Evolutionary conservation across 352 stramenopile genomes (phyloP).

Genomic region (Globisporangium acanthophoron): DNA sequence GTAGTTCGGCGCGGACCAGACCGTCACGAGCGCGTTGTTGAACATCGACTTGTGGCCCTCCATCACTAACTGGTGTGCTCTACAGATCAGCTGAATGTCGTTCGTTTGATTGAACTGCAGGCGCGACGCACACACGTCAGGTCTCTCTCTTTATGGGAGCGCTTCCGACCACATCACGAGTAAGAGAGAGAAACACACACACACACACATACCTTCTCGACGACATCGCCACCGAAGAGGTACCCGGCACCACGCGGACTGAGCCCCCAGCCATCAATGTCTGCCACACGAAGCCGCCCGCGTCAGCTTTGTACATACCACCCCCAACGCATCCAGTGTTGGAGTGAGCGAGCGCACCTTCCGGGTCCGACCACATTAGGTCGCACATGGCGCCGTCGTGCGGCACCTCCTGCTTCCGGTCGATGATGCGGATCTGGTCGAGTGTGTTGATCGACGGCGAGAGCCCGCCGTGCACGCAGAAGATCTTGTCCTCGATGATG

Average conservation of each 20-base stretch:
- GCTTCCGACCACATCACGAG: too few relatives aligned
- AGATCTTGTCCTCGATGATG: slow-evolving; percentile 99
- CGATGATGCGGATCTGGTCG: slow-evolving; percentile 88
- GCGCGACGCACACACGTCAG: neutral
- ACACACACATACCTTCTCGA: slow-evolving; percentile 78
- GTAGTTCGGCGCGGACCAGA: slow-evolving; percentile 99
- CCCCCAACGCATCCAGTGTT: neutral
- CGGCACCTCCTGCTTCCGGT: slow-evolving; percentile 98
- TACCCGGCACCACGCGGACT: slow-evolving; percentile 97
- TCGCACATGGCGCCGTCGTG: slow-evolving; percentile 99
- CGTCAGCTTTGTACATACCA: neutral
- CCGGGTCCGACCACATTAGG: slow-evolving; percentile 92
- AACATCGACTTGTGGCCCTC: slow-evolving; percentile 95
- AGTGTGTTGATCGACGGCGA: slow-evolving; percentile 90
- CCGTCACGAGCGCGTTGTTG: slow-evolving; percentile 96
- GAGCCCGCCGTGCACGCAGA: slow-evolving; percentile 99
- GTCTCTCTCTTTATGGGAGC: too few relatives aligned
- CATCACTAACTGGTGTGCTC: slow-evolving; percentile 97
- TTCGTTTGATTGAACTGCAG: slow-evolving; percentile 97
- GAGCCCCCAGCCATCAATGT: slow-evolving; percentile 98
- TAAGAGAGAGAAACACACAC: too few relatives aligned
- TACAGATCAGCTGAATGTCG: slow-evolving; percentile 96
- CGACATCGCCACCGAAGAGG: slow-evolving; percentile 97
- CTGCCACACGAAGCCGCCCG: slow-evolving; percentile 47
- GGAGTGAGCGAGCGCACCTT: slow-evolving; percentile 43